Percentiles rank a stretch among this genome's conserved stretches.
These are phyloP conservation scores for Talaromyces borbonicus DNA, from an alignment of 495 filamentous ascomycete genomes.

Conservation along the genomic window DNA sequence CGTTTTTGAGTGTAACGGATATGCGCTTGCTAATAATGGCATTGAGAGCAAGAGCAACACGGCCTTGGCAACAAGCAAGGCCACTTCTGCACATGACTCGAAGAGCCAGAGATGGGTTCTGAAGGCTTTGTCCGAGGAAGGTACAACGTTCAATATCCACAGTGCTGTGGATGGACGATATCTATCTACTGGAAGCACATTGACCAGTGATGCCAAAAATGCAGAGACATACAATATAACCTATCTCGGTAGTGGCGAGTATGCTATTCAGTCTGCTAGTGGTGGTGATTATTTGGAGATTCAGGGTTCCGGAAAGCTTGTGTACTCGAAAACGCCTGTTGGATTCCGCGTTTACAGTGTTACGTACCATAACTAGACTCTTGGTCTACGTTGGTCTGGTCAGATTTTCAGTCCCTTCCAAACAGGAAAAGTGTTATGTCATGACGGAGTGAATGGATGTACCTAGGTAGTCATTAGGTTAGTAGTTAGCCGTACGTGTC, in stretches of 20 bases:
- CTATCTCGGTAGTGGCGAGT: background rate
- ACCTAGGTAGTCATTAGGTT: too few species aligned
- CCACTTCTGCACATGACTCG: background rate
- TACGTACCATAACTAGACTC: conserved; percentile 1
- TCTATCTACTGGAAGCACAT: background rate
- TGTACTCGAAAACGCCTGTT: background rate
- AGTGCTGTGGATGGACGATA: conserved; percentile 2
- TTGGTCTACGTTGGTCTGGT: too few species aligned
- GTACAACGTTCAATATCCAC: background rate
- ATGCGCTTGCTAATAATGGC: background rate
- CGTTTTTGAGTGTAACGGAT: background rate
- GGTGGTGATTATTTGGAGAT: conserved; percentile 3
- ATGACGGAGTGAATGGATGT: too few species aligned
- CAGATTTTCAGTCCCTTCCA: too few species aligned
- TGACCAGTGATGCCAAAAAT: background rate
- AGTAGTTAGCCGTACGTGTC: too few species aligned
- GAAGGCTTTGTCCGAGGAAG: background rate
- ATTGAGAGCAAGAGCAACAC: background rate
- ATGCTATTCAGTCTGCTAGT: conserved; percentile 1
- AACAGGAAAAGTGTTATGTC: too few species aligned
- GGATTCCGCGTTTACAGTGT: conserved; percentile 2
- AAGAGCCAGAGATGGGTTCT: conserved; percentile 3
- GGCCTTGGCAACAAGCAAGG: background rate
- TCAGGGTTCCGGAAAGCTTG: background rate
- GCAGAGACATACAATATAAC: conserved; percentile 1